phyloP scores from a whole-genome alignment of 1,284 basidiomycete species.

The Sporisorium exsertum region DNA sequence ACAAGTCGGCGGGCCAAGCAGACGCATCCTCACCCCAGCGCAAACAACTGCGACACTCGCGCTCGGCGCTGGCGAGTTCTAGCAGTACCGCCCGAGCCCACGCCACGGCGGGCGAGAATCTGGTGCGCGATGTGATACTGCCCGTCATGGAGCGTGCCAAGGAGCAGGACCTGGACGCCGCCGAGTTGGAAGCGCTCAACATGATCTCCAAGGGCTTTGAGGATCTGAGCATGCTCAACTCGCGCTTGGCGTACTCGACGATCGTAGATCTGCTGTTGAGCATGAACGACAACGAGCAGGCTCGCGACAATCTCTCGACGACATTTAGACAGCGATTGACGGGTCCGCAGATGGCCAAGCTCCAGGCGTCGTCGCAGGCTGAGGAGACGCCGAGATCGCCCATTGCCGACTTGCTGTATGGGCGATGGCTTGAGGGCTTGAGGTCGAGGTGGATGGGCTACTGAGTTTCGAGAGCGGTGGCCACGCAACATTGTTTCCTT shows the following conservation, averaged over 20 bases:
- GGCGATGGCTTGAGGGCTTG: conserved; percentile 92
- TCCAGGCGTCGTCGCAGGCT: conserved; percentile 27
- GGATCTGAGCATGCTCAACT: conserved; percentile 83
- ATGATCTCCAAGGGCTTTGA: conserved; percentile 89
- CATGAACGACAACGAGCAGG: conserved; percentile 75
- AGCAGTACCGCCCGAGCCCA: conserved; percentile 38
- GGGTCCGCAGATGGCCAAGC: conserved; percentile 33
- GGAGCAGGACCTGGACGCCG: conserved; percentile 81
- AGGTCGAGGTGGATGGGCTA: conserved; percentile 61
- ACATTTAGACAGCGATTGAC: conserved; percentile 51
- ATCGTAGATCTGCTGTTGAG: conserved; percentile 89
- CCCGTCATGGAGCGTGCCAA: conserved; percentile 59
- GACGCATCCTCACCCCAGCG: conserved; percentile 15
- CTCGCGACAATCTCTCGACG: conserved; percentile 46
- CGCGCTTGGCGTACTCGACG: conserved; percentile 84
- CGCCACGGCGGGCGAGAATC: conserved; percentile 40
- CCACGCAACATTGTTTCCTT: neutral
- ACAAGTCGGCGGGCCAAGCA: conserved; percentile 12
- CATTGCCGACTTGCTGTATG: conserved; percentile 91
- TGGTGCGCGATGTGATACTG: conserved; percentile 59
- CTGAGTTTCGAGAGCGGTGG: neutral
- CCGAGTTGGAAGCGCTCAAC: conserved; percentile 86
- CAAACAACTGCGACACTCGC: conserved; percentile 32
- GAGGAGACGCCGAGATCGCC: conserved; percentile 73
- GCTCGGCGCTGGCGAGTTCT: conserved; percentile 38